These are phyloP conservation scores for Apiotrichum siamense DNA, from an alignment of 1,284 basidiomycete species.

Conservation along the genomic window DNA sequence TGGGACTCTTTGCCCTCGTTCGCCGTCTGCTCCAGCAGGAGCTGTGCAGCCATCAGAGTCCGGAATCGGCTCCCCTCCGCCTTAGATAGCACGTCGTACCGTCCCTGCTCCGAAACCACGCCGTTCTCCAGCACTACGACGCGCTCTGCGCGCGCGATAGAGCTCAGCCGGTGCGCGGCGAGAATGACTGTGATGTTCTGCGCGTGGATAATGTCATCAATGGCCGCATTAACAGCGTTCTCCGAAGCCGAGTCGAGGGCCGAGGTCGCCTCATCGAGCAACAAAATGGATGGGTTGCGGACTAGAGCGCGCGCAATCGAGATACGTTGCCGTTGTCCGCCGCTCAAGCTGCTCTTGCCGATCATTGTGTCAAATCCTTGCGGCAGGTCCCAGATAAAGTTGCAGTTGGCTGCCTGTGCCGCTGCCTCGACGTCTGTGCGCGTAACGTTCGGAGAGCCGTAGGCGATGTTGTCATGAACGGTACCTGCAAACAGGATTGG, in stretches of 20 bases:
- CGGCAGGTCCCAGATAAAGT: conserved; percentile 89
- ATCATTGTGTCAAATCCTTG: conserved; percentile 70
- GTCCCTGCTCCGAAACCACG: conserved; percentile 72
- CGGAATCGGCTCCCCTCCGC: conserved; percentile 68
- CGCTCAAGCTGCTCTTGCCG: conserved; percentile 46
- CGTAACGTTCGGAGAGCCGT: conserved; percentile 67
- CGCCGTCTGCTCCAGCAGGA: conserved; percentile 47
- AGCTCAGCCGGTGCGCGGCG: conserved; percentile 79
- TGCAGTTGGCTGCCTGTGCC: conserved; percentile 85
- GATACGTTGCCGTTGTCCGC: conserved; percentile 51
- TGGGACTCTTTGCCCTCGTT: background rate
- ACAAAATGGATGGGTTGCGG: conserved; percentile 49
- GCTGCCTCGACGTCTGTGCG: conserved; percentile 79
- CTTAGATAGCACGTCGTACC: conserved; percentile 68
- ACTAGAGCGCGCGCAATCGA: conserved; percentile 52
- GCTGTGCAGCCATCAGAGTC: conserved; percentile 76
- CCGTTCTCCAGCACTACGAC: conserved; percentile 85
- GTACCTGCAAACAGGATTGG: conserved; percentile 62
- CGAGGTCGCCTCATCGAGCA: conserved; percentile 52
- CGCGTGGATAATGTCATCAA: conserved; percentile 73
- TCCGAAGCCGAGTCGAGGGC: conserved; percentile 87
- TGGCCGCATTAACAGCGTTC: conserved; percentile 73
- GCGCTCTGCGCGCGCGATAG: conserved; percentile 73
- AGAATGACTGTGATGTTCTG: conserved; percentile 79
- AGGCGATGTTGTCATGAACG: conserved; percentile 88